phyloP scores from a whole-genome alignment of 2,329 filamentous ascomycete genomes.

The Beauveria brongniartii region DNA sequence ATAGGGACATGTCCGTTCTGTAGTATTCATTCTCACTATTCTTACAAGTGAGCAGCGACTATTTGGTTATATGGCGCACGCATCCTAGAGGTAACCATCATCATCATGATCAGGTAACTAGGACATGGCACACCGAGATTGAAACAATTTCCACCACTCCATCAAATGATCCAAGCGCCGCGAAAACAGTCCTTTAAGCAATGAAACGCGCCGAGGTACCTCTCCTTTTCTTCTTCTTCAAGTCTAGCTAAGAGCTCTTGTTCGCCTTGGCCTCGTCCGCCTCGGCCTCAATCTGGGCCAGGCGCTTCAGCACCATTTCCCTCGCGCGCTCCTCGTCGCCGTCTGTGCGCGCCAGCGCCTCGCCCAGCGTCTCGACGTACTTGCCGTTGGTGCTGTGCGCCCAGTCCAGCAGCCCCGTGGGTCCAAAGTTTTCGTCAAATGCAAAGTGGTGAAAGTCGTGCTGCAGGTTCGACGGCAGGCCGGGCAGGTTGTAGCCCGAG shows the following conservation, averaged over 20 bases:
- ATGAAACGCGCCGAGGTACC: too few relatives aligned
- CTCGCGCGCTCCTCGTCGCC: slow-evolving; percentile 14
- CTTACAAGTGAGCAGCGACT: not conserved
- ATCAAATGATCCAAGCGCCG: not conserved
- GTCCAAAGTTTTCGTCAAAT: slow-evolving; percentile 16
- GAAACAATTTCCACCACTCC: not conserved
- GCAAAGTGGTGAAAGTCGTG: slow-evolving; percentile 17
- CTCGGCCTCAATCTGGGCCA: slow-evolving; percentile 12
- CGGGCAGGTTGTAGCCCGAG: slow-evolving; percentile 14
- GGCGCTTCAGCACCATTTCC: slow-evolving; percentile 13
- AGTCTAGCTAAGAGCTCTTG: not conserved
- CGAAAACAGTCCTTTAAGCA: not conserved
- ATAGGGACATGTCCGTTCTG: not conserved
- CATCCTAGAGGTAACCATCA: not conserved
- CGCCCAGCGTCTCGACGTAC: slow-evolving; percentile 10
- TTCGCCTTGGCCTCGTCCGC: slow-evolving; percentile 1
- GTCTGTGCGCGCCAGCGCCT: slow-evolving; percentile 10
- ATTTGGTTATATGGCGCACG: not conserved
- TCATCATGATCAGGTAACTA: too few relatives aligned
- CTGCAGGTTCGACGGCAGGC: slow-evolving; percentile 12
- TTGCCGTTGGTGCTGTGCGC: slow-evolving; percentile 12
- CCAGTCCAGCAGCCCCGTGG: slow-evolving; percentile 12
- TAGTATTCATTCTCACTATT: not conserved
- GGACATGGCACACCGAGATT: not conserved
- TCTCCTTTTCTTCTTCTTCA: not conserved